Percentiles rank a stretch among this genome's conserved stretches.
phyloP scores from a whole-genome alignment of 805 yeast species.

The Brettanomyces anomalus region DNA sequence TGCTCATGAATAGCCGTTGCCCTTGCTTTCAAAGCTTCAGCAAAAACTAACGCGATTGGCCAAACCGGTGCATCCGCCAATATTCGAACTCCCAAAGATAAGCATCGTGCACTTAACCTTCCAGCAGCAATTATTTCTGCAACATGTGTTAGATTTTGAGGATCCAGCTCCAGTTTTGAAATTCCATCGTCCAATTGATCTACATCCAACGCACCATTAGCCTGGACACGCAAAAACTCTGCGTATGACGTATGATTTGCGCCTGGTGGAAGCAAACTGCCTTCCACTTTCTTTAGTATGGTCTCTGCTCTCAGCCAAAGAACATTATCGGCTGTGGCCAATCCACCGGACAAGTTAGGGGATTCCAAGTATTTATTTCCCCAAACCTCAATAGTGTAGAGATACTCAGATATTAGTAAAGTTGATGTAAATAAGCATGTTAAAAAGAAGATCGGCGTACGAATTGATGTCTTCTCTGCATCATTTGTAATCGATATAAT shows the following conservation, averaged over 20 bases:
- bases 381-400: conserved; percentile 48
- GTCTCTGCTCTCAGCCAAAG: conserved; percentile 59
- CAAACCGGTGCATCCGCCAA: conserved; percentile 81
- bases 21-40: conserved; percentile 67
- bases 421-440: conserved; percentile 61
- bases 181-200: conserved; percentile 39
- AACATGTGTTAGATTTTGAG: conserved; percentile 36
- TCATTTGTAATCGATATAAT: conserved; percentile 57
- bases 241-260: conserved; percentile 45
- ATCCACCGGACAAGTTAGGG: conserved; percentile 12
- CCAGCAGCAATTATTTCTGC: conserved; percentile 38
- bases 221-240: conserved; percentile 49
- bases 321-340: conserved; percentile 40
- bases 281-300: conserved; percentile 51
- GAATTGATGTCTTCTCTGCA: conserved; percentile 55
- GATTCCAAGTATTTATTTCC: conserved; percentile 28
- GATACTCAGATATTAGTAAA: conserved; percentile 53
- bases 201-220: conserved; percentile 51
- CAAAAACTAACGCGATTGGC: conserved; percentile 74
- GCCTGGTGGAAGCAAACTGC: conserved; percentile 43
- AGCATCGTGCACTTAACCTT: conserved; percentile 44
- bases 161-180: conserved; percentile 38
- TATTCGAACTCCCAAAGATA: conserved; percentile 66
- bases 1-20: conserved; percentile 31
- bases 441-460: conserved; percentile 70